phyloP scores from a whole-genome alignment of 2,329 filamentous ascomycete species.

The Teratosphaeriaceae sp. region DNA sequence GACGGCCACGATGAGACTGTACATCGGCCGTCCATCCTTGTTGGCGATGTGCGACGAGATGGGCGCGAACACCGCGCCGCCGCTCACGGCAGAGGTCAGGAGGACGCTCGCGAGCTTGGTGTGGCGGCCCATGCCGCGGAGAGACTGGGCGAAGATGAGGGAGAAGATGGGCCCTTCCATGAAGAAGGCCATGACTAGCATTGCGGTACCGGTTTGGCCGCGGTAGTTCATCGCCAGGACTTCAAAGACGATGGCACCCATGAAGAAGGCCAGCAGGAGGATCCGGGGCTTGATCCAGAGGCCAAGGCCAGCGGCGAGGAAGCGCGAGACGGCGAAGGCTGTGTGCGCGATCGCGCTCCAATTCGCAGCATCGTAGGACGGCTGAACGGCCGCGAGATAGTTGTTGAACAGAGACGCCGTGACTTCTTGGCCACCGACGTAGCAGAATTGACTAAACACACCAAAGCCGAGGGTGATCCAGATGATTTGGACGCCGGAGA shows the following conservation, averaged over 20 bases:
- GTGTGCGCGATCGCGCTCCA: constrained; percentile 51
- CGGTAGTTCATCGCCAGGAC: constrained; percentile 45
- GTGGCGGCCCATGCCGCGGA: constrained; percentile 52
- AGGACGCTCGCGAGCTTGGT: constrained; percentile 51
- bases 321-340: constrained; percentile 52
- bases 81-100: constrained; percentile 48
- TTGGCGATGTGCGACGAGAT: constrained; percentile 44
- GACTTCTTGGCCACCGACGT: constrained; percentile 55
- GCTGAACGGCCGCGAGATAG: constrained; percentile 37
- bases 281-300: constrained; percentile 52
- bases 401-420: constrained; percentile 42
- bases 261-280: constrained; percentile 48
- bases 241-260: constrained; percentile 47
- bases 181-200: constrained; percentile 49
- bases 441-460: constrained; percentile 52
- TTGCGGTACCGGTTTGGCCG: constrained; percentile 39
- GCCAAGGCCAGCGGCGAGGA: constrained; percentile 47
- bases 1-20: constrained; percentile 48
- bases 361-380: constrained; percentile 31
- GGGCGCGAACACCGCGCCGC: constrained; percentile 50
- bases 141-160: constrained; percentile 51
- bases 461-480: constrained; percentile 52
- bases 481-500: constrained; percentile 43
- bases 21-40: constrained; percentile 35
- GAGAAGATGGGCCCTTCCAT: constrained; percentile 56